Percentiles rank a stretch among this genome's conserved stretches.
These are phyloP conservation scores for Pulveroboletus ravenelii DNA, from an alignment of 768 basidiomycete species.

Conservation along the genomic window DNA sequence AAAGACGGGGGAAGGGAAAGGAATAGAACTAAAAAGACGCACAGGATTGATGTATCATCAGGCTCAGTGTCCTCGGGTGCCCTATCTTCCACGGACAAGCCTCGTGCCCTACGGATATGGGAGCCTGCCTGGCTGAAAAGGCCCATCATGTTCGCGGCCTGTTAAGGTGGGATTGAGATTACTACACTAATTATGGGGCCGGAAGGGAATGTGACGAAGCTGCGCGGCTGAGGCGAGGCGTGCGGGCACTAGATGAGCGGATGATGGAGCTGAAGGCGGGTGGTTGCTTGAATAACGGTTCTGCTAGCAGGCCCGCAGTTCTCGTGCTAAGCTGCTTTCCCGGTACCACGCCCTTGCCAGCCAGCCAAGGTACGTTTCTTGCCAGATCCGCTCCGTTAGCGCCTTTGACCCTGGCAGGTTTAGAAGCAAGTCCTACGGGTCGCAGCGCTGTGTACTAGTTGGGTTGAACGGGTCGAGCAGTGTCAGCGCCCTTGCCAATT, in stretches of 20 bases:
- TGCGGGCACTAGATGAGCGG: background rate
- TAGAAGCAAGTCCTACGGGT: background rate
- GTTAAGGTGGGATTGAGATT: background rate
- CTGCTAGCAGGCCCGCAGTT: background rate
- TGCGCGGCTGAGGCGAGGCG: constrained; percentile 26
- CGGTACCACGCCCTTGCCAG: background rate
- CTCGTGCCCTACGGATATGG: constrained; percentile 65
- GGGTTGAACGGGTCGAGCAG: background rate
- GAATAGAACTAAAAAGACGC: constrained; percentile 35
- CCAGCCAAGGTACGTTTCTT: background rate
- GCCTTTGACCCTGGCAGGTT: background rate
- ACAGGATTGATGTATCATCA: constrained; percentile 89
- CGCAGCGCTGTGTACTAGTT: background rate
- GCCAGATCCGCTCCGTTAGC: background rate
- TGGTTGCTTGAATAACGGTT: background rate
- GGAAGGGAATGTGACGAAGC: background rate
- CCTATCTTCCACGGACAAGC: constrained; percentile 59
- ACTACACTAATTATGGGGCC: background rate
- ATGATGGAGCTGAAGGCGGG: background rate
- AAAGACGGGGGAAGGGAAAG: constrained; percentile 29
- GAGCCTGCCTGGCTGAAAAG: constrained; percentile 68
- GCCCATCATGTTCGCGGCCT: constrained; percentile 60
- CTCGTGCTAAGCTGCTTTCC: constrained; percentile 9
- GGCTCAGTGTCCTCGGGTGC: constrained; percentile 79
- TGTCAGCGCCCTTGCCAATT: background rate